Base-by-base conservation (phyloP, 2,329 filamentous ascomycete species). In the Fusarium hostae region DNA sequence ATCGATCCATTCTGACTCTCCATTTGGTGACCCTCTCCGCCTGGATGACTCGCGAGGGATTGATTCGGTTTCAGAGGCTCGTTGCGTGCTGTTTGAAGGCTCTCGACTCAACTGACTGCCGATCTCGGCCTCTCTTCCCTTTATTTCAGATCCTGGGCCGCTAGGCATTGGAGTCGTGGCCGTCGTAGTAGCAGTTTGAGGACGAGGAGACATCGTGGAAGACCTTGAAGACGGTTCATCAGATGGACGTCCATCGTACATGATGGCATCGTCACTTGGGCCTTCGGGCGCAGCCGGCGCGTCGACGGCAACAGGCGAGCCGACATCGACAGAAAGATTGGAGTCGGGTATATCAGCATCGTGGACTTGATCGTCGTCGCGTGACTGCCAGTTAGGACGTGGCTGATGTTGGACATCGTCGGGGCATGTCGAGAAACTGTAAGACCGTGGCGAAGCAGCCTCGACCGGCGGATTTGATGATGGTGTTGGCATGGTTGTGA, bases 401-500 rank as follows among this genome's bases (percentile, higher is more conserved):
- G 57, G 76, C 59, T 75, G 72, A 52, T 76, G 78, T 54, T 77
- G 81, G 18, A 80, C 75, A 30, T 85, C 82, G 63, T 85, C 84
- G 63, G 84, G 84, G 63, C 84, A 85, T 71, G 82, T 82, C 48
- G 82, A 82, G 71, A 84, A 82, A 60, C 75, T 77, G 62, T 81
- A 78, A 8, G 80, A 78, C 62, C 78, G 79, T 47, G 82, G 79
- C 48, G 82, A 81, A 41, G 79, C 75, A 35, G 79, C 79, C 68
- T 81, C 78, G 47, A 81, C 78, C 50, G 81, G 80, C 65, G 79
- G 80, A 73, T 83, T 82, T 58, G 82, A 81, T 20, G 84, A 85
- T 63, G 84, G 84, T 28, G 84, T 85, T 68, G 84, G 84, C 84
- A 86, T 86, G 70, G 62, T 82, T 52, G 55, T 48, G 66, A 66